phyloP scores from a whole-genome alignment of 805 yeast species.

The Pichia pseudocactophila region DNA sequence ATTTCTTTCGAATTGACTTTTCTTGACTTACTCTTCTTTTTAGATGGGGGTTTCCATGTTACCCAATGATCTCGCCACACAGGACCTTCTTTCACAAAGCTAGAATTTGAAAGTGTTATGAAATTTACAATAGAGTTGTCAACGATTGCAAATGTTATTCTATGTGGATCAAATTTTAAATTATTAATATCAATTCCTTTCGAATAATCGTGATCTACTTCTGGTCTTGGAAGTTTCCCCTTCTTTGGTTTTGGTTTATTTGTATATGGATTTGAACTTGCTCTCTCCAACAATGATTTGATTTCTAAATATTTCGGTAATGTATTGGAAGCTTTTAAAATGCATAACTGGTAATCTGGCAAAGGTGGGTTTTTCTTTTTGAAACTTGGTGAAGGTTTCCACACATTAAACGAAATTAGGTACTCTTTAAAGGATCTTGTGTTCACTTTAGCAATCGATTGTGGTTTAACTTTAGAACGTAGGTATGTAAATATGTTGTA shows the following conservation, averaged over 20 bases:
- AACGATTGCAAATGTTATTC: constrained; percentile 54
- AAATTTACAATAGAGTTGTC: constrained; percentile 72
- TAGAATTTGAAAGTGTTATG: constrained; percentile 41
- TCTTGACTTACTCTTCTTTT: not conserved
- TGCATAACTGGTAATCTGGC: constrained; percentile 69
- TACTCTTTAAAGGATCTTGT: constrained; percentile 18
- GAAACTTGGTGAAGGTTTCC: constrained; percentile 75
- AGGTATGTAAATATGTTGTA: constrained; percentile 15
- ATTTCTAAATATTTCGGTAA: constrained; percentile 43
- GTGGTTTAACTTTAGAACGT: constrained; percentile 8
- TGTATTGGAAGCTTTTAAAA: constrained; percentile 38
- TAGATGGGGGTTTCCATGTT: constrained; percentile 9
- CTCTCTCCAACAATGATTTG: constrained; percentile 26
- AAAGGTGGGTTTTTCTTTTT: constrained; percentile 58
- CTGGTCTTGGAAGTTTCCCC: not conserved
- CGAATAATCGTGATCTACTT: constrained; percentile 10
- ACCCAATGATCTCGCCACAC: constrained; percentile 25
- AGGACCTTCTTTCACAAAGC: constrained; percentile 30
- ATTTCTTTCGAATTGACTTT: not conserved
- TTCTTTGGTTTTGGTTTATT: constrained; percentile 3
- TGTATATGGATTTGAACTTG: constrained; percentile 14
- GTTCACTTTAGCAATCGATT: constrained; percentile 5
- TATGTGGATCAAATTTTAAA: constrained; percentile 10
- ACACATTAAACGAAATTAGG: constrained; percentile 51
- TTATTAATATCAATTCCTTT: constrained; percentile 11